These are phyloP conservation scores for Symbiotaphrina buchneri DNA, from an alignment of 495 filamentous ascomycete species.

Conservation along the genomic window DNA sequence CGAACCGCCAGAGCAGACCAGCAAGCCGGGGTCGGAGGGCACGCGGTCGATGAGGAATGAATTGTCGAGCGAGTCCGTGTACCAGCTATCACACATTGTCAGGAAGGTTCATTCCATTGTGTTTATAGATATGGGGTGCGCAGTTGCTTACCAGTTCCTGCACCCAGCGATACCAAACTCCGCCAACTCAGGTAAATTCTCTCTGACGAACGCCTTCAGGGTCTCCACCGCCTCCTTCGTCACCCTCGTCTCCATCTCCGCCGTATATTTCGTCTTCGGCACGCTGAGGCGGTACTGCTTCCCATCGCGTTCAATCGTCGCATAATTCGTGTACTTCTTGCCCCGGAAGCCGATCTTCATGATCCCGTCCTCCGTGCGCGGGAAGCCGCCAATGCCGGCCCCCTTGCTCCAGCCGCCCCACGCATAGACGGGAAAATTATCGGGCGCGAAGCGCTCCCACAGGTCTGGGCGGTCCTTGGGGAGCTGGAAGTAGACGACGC, in stretches of 20 bases:
- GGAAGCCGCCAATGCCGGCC: conserved; percentile 17
- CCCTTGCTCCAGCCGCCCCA: conserved; percentile 13
- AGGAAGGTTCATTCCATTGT: too few relatives aligned
- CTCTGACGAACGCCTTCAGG: conserved; percentile 12
- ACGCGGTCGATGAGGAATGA: not conserved
- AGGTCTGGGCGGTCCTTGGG: conserved; percentile 10
- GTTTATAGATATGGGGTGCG: too few relatives aligned
- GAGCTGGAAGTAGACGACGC: conserved; percentile 14
- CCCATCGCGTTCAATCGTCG: conserved; percentile 10
- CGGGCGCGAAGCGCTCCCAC: conserved; percentile 12
- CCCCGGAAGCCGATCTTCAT: conserved; percentile 23
- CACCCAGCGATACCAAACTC: conserved; percentile 6
- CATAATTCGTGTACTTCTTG: conserved; percentile 19
- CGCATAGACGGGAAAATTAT: conserved; percentile 19
- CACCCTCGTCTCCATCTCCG: conserved; percentile 6
- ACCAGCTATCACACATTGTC: not conserved
- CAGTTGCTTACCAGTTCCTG: too few relatives aligned
- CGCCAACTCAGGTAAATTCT: conserved; percentile 14
- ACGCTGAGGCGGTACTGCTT: conserved; percentile 14
- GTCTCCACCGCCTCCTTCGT: conserved; percentile 6
- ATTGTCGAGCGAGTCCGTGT: not conserved
- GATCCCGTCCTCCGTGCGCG: conserved; percentile 14
- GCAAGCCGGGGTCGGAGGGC: not conserved
- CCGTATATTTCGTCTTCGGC: conserved; percentile 14
- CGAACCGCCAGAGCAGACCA: not conserved